Percentiles rank a stretch among this genome's conserved stretches.
Conservation (phyloP, 2,329 filamentous ascomycete genomes). For the Karstenula rhodostoma region DNA sequence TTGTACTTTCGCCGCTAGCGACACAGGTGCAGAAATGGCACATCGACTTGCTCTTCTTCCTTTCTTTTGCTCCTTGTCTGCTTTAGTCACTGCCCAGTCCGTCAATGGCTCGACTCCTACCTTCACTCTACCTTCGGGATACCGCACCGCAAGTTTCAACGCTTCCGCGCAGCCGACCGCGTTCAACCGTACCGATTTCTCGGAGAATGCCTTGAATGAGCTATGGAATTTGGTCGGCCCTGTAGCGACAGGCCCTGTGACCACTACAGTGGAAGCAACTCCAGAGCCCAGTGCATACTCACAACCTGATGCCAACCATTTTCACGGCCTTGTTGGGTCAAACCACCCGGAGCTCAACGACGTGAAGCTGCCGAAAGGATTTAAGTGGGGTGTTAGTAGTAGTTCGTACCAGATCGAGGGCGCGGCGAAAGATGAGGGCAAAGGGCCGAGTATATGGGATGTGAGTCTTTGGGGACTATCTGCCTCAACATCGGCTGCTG, state of each 20-base stretch:
- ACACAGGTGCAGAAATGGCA: conserved; percentile 28
- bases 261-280: conserved; percentile 53
- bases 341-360: conserved; percentile 43
- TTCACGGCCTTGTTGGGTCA: conserved; percentile 55
- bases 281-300: conserved; percentile 52
- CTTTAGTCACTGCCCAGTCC: conserved; percentile 23
- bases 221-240: conserved; percentile 57
- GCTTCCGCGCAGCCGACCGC: conserved; percentile 54
- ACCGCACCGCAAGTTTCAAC: conserved; percentile 51
- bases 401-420: conserved; percentile 55
- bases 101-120: conserved; percentile 32
- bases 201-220: conserved; percentile 56
- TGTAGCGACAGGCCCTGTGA: conserved; percentile 53
- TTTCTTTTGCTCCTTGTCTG: conserved; percentile 25
- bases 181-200: conserved; percentile 55
- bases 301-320: conserved; percentile 45
- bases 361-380: conserved; percentile 52
- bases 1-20: conserved; percentile 2
- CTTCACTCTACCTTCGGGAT: conserved; percentile 45
- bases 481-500: no score
- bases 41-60: conserved; percentile 25
- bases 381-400: conserved; percentile 54
- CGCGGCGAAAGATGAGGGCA: conserved; percentile 54
- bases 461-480: not conserved
- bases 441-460: conserved; percentile 56